Evolutionary conservation across 805 yeast species (phyloP).

Genomic region (Metschnikowia aberdeeniae): DNA sequence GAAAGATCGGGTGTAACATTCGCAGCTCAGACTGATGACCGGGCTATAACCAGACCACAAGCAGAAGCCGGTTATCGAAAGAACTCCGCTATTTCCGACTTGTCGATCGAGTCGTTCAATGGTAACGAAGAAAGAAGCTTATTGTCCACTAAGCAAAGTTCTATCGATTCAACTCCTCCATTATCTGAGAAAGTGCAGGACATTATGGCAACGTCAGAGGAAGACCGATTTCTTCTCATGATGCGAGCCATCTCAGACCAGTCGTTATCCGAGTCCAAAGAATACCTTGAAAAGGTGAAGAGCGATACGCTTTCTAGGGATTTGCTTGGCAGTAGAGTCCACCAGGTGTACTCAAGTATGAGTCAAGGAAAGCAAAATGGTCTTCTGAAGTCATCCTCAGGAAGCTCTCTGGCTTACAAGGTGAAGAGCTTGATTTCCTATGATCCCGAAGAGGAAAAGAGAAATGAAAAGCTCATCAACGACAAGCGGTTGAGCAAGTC

Average conservation of each 20-base stretch:
- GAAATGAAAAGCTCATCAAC: constrained; percentile 14
- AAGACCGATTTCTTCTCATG: constrained; percentile 22
- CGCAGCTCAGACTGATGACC: neutral
- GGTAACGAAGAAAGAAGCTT: constrained; percentile 7
- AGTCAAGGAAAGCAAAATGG: constrained; percentile 9
- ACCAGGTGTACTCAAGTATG: constrained; percentile 28
- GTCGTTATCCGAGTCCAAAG: constrained; percentile 25
- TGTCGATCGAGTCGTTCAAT: constrained; percentile 18
- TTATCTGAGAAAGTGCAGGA: constrained; percentile 6
- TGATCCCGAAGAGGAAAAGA: constrained; percentile 30
- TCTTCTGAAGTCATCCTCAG: constrained; percentile 11
- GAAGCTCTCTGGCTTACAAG: constrained; percentile 28
- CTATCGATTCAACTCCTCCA: neutral
- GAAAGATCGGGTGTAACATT: constrained; percentile 12
- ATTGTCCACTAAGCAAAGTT: constrained; percentile 4
- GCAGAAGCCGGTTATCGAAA: constrained; percentile 8
- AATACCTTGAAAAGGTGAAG: constrained; percentile 22
- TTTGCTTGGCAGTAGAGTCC: constrained; percentile 28
- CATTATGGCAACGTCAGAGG: constrained; percentile 1
- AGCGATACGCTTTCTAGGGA: constrained; percentile 10
- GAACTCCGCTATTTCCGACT: constrained; percentile 12
- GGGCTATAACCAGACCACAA: constrained; percentile 2
- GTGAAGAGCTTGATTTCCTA: constrained; percentile 39
- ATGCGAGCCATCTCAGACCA: constrained; percentile 22
- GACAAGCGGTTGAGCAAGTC: constrained; percentile 16